Evolutionary conservation across 345 rosid genomes (phyloP).

Genomic region (Citrus mangshanensis): DNA sequence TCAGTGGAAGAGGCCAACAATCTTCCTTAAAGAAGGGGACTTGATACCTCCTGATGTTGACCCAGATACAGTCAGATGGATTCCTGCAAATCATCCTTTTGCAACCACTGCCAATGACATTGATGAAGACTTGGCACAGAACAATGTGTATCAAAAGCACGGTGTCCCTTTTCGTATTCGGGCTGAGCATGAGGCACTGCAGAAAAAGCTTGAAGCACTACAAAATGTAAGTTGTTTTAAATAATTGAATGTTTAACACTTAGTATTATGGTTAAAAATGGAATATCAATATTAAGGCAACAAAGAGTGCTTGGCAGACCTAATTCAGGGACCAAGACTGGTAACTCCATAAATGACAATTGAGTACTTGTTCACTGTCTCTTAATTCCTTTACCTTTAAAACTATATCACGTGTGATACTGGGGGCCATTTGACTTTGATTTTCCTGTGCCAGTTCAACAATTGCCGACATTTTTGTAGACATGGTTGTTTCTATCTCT

Average conservation of each 20-base stretch:
- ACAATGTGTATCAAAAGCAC: constrained; percentile 83
- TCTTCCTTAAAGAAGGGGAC: constrained; percentile 93
- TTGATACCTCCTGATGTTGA: constrained; percentile 80
- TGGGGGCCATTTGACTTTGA: not conserved
- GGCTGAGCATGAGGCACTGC: constrained; percentile 94
- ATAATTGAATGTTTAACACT: not conserved
- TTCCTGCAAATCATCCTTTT: constrained; percentile 98
- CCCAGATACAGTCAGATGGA: constrained; percentile 94
- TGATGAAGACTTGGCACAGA: constrained; percentile 87
- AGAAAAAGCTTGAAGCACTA: constrained; percentile 77
- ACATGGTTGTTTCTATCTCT: not conserved
- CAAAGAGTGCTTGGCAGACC: not conserved
- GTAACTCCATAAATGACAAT: not conserved
- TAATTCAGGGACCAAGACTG: not conserved
- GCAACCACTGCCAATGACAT: constrained; percentile 85
- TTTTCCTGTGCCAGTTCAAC: not conserved
- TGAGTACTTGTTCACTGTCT: not conserved
- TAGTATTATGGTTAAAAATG: not conserved
- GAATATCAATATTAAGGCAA: not conserved
- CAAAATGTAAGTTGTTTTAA: constrained; percentile 50
- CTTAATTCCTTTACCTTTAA: not conserved
- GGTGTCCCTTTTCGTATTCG: constrained; percentile 90
- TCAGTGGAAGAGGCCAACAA: constrained; percentile 91
- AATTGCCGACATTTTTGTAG: not conserved
- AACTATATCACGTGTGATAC: not conserved